Evolutionary conservation across 1,139 yeast species (phyloP).

Genomic region (Debaryomyces udenii): DNA sequence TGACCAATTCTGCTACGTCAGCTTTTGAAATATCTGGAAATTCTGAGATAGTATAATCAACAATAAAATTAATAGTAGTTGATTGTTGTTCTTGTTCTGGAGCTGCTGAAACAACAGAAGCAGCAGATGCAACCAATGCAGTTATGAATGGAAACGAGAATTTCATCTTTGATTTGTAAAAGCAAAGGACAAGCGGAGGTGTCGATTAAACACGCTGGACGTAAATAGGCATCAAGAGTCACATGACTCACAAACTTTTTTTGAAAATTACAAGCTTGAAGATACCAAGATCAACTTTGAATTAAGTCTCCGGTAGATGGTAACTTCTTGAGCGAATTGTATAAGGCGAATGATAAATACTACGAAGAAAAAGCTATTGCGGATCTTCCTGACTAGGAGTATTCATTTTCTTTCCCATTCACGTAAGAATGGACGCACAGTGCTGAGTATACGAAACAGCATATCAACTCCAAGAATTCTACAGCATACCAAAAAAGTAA

Average conservation of each 20-base stretch:
- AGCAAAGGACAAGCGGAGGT: not conserved
- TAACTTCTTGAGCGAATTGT: not conserved
- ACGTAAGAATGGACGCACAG: not conserved
- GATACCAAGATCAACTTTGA: not conserved
- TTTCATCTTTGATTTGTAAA: constrained; percentile 18
- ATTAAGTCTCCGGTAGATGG: no score
- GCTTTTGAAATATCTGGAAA: constrained; percentile 37
- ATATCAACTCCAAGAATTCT: not conserved
- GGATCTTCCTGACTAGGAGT: not conserved
- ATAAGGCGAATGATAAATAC: no score
- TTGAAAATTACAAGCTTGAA: constrained; percentile 2
- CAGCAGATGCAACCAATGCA: constrained; percentile 19
- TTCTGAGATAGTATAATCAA: constrained; percentile 47
- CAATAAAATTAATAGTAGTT: constrained; percentile 36
- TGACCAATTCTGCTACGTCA: constrained; percentile 46
- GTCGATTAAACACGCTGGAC: constrained; percentile 9
- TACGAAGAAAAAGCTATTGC: no score
- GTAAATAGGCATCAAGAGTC: constrained; percentile 4
- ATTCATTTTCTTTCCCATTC: constrained; percentile 4
- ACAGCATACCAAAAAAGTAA: not conserved
- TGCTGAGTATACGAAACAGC: constrained; percentile 1
- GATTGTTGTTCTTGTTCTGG: constrained; percentile 19
- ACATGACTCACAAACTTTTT: constrained; percentile 5
- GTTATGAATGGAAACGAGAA: constrained; percentile 20
- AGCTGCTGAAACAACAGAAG: constrained; percentile 22